Percentiles rank a stretch among this genome's conserved stretches.
Conservation (phyloP, 148 eudicot species). For the Dysphania ambrosioides region DNA sequence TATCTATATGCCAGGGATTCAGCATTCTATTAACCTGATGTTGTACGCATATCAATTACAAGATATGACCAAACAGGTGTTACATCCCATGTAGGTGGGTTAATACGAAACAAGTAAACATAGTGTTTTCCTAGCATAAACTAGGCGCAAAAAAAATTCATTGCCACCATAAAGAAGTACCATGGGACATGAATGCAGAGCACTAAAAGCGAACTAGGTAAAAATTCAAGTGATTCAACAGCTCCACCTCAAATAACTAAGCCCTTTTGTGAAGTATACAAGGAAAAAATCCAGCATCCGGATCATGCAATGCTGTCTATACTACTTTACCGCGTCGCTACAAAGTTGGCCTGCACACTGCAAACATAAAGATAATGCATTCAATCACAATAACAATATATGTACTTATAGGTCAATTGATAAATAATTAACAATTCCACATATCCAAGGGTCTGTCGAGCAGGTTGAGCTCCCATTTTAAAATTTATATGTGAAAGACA, state of each 20-base stretch:
- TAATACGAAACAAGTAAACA: background rate
- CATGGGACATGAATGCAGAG: constrained; percentile 16
- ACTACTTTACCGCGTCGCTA: constrained; percentile 15
- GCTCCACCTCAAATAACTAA: constrained; percentile 1
- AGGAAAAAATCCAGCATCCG: constrained; percentile 9
- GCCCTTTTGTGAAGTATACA: constrained; percentile 8
- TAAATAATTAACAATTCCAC: background rate
- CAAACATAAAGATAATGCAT: background rate
- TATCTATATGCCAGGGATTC: background rate
- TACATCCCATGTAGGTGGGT: constrained; percentile 13
- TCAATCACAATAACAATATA: background rate
- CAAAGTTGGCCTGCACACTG: constrained; percentile 23
- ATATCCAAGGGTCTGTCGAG: background rate
- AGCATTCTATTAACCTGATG: constrained; percentile 1
- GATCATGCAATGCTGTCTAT: constrained; percentile 10
- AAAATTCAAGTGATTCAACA: constrained; percentile 12
- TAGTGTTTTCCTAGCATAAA: constrained; percentile 8
- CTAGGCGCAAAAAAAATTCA: constrained; percentile 14
- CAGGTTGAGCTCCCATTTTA: background rate
- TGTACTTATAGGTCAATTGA: background rate
- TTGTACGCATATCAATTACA: constrained; percentile 4
- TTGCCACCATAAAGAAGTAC: constrained; percentile 10
- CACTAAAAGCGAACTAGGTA: constrained; percentile 8
- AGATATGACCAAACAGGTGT: constrained; percentile 11
- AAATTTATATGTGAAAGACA: background rate